Conservation (phyloP, 1,284 basidiomycete genomes). For the Ustilago shanxiensis region DNA sequence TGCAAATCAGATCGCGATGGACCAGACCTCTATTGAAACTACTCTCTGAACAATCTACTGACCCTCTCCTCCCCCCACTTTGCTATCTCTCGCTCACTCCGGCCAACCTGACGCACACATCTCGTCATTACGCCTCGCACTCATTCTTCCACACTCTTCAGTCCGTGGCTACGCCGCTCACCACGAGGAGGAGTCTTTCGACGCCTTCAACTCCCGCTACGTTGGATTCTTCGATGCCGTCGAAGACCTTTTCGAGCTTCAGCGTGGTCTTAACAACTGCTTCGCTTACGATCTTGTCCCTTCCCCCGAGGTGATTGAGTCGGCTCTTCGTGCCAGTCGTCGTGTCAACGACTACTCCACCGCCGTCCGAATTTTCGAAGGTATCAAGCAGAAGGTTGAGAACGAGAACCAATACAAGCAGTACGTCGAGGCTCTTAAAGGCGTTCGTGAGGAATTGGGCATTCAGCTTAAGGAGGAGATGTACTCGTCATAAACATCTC, state of each 20-base stretch:
- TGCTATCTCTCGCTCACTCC: background rate
- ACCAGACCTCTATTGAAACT: background rate
- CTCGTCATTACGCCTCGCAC: background rate
- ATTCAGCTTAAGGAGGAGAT: slow-evolving; percentile 67
- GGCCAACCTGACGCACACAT: background rate
- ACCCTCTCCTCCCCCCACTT: background rate
- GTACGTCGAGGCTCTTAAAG: slow-evolving; percentile 67
- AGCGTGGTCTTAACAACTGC: slow-evolving; percentile 96
- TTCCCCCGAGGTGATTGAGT: slow-evolving; percentile 86
- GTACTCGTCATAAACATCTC: slow-evolving; percentile 45
- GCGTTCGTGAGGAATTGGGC: slow-evolving; percentile 65
- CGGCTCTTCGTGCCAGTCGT: slow-evolving; percentile 87
- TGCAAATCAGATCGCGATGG: background rate
- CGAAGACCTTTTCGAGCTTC: slow-evolving; percentile 89
- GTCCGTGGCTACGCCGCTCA: slow-evolving; percentile 64
- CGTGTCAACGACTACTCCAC: slow-evolving; percentile 97
- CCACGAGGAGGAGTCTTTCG: slow-evolving; percentile 86
- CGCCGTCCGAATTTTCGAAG: slow-evolving; percentile 89
- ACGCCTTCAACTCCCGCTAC: slow-evolving; percentile 93
- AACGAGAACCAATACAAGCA: slow-evolving; percentile 68
- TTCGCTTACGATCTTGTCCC: slow-evolving; percentile 99
- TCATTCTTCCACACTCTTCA: background rate
- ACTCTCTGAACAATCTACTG: background rate
- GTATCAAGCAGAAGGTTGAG: slow-evolving; percentile 70
- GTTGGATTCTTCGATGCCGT: slow-evolving; percentile 91